A percentile compares a stretch with the other conserved stretches of the same genome.
Conservation (phyloP, 495 filamentous ascomycete genomes). For the Bacidia rubella region DNA sequence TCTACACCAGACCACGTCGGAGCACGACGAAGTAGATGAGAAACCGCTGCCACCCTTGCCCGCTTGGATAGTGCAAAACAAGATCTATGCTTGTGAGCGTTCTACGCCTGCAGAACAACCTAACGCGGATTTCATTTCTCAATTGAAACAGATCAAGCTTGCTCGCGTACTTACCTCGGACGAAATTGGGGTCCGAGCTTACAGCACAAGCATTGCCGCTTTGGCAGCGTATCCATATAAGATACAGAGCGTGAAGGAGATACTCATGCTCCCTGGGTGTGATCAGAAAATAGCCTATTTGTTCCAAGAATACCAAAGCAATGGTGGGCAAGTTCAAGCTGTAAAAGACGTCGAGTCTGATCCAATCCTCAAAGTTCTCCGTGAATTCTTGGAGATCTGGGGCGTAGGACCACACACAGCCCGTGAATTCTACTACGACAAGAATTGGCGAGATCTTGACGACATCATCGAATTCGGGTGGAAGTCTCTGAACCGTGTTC, state of each 20-base stretch:
- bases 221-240: slow-evolving; percentile 69
- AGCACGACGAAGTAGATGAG: slow-evolving; percentile 42
- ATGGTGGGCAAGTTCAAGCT: slow-evolving; percentile 42
- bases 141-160: slow-evolving; percentile 61
- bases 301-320: slow-evolving; percentile 60
- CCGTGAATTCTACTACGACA: slow-evolving; percentile 63
- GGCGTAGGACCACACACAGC: slow-evolving; percentile 80
- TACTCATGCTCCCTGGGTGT: slow-evolving; percentile 65
- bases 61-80: slow-evolving; percentile 49
- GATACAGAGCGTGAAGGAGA: slow-evolving; percentile 41
- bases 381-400: slow-evolving; percentile 69
- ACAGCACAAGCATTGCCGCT: slow-evolving; percentile 73
- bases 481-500: slow-evolving; percentile 56
- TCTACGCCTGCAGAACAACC: slow-evolving; percentile 54
- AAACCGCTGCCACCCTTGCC: slow-evolving; percentile 45
- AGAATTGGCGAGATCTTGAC: slow-evolving; percentile 65
- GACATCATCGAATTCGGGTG: slow-evolving; percentile 80
- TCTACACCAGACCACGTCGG: slow-evolving; percentile 55
- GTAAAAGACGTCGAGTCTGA: slow-evolving; percentile 52
- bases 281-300: slow-evolving; percentile 65
- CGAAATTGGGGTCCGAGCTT: slow-evolving; percentile 71
- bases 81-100: slow-evolving; percentile 71
- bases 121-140: slow-evolving; percentile 62
- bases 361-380: slow-evolving; percentile 46
- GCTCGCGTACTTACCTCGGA: slow-evolving; percentile 58